Evolutionary conservation across 495 filamentous ascomycete genomes (phyloP).

Genomic region (Bacidia rubella): DNA sequence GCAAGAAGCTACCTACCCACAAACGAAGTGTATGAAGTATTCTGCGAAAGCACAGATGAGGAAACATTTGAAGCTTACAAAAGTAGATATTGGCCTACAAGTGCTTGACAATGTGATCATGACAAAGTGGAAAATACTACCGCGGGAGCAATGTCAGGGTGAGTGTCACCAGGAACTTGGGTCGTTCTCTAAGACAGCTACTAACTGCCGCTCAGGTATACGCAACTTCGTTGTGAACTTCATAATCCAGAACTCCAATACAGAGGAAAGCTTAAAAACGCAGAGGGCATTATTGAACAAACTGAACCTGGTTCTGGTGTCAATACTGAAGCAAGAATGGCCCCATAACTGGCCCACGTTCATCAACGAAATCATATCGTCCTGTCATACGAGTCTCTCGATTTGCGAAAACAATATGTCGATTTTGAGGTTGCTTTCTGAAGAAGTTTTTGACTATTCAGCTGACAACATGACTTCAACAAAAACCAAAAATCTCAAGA

Average conservation of each 20-base stretch:
- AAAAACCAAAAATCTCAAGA: constrained; percentile 91
- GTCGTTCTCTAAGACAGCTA: constrained; percentile 10
- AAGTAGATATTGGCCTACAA: constrained; percentile 76
- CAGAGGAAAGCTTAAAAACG: constrained; percentile 68
- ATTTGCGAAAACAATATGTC: constrained; percentile 99
- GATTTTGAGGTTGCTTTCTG: constrained; percentile 86
- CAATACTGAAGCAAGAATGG: constrained; percentile 98
- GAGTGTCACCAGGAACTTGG: constrained; percentile 13
- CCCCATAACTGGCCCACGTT: constrained; percentile 99
- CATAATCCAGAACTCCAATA: constrained; percentile 82
- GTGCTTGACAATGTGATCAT: constrained; percentile 96
- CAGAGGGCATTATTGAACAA: constrained; percentile 90
- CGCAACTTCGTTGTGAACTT: constrained; percentile 97
- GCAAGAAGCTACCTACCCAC: constrained; percentile 73
- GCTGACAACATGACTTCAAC: constrained; percentile 96
- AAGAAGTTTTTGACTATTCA: constrained; percentile 98
- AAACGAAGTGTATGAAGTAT: constrained; percentile 76
- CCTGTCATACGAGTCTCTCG: constrained; percentile 83
- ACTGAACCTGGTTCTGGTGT: constrained; percentile 91
- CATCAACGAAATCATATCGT: constrained; percentile 97
- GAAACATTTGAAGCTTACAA: constrained; percentile 29
- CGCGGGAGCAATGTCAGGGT: constrained; percentile 91
- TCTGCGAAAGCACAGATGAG: background rate
- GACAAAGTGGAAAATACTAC: constrained; percentile 96
- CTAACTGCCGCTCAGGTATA: constrained; percentile 49